phyloP scores from a whole-genome alignment of 805 yeast species.

The Isabelozyma heimii region DNA sequence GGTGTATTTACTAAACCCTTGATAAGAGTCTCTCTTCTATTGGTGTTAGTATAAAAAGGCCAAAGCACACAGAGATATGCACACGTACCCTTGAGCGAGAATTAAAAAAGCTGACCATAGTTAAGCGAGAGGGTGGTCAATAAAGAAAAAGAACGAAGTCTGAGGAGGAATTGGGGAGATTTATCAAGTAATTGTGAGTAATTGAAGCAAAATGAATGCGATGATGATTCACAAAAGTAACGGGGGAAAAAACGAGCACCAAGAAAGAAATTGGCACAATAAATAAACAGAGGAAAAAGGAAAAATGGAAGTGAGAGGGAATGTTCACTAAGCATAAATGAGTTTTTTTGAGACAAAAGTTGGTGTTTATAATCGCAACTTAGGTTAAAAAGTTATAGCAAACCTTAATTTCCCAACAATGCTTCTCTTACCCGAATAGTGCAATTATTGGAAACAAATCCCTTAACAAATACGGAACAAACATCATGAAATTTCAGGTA shows the following conservation, averaged over 20 bases:
- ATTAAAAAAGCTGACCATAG: background rate
- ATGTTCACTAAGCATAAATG: no score
- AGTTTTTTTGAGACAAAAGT: no score
- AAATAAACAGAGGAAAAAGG: no score
- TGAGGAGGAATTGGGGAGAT: no score
- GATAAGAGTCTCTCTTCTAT: constrained; percentile 17
- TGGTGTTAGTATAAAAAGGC: background rate
- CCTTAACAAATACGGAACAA: background rate
- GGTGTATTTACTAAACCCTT: constrained; percentile 34
- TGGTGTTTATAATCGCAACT: background rate
- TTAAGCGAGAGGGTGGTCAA: no score
- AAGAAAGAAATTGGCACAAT: no score
- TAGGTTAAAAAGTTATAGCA: background rate
- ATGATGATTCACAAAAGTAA: no score
- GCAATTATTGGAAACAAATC: background rate
- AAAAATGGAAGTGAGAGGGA: no score
- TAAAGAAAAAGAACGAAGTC: no score
- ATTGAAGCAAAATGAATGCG: no score
- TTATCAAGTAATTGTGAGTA: no score
- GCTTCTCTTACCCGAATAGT: background rate
- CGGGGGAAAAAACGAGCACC: no score
- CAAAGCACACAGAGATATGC: background rate
- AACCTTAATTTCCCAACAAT: background rate
- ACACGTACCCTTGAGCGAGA: background rate
- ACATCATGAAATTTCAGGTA: background rate